Evolutionary conservation across 163 green algal genomes (phyloP), one percentile per base, ranked within the genome.

Genomic region (Trebouxia gelatinosa): DNA sequence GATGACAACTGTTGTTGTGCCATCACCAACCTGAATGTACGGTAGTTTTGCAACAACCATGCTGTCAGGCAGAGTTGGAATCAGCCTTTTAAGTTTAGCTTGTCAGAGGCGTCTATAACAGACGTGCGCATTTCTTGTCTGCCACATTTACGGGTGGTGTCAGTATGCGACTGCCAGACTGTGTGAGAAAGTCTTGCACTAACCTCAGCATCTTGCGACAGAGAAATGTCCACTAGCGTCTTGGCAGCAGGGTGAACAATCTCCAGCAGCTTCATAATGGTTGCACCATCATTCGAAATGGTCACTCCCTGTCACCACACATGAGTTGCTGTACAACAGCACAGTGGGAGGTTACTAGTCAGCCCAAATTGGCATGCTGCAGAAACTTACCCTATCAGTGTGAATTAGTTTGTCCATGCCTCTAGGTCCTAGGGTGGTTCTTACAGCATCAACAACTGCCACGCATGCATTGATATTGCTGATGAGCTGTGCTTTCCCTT

Each of bases 391-490:
- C 84, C 87, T 89, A 48, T 94, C 87, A 72, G 94, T 91, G 80
- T 98, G 89, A 51, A 99, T 95, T 19, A 99, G 90, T 77, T 99
- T 99, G 89, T 99, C 96, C 93, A 98, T 98, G 48, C 96, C 96
- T n/a, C 96, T 84, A 0, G 96, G 96, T 1, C 96, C 96, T 34
- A 99, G 86, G 7, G 96, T 99, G 13, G 95, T 98, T 40, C 92
- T 87, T 6, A 99, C 90, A 7, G 93, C 89, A 77, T 99, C 96
- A 0, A 93, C 95, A 7, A 99, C 92, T 1, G 96, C 95, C 75
- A 94, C 89, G 89, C 95, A 99, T 0, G 96, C 96, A 78, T 98
- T 98, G 72, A 99, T 99, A 89, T 99, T 99, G 87, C 90, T 95
- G 80, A 99, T 93, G 19, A 98, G 89, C 89, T 99, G 96, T 13